Conservation (phyloP, 345 rosid genomes). For the Eucalyptus dawsonii region DNA sequence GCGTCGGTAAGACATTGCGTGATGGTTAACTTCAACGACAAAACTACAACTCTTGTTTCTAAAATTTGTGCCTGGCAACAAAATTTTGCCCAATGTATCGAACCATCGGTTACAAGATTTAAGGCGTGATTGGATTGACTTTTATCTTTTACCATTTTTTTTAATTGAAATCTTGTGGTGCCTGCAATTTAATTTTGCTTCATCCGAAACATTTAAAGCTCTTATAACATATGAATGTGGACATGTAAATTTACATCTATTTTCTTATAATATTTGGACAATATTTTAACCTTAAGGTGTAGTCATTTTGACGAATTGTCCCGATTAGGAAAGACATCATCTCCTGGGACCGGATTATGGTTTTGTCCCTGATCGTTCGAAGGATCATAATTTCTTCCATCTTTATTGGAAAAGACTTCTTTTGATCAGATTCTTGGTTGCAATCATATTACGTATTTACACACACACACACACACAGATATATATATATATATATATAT, state of each 20-base stretch:
- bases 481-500: too few relatives aligned
- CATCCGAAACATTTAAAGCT: not conserved
- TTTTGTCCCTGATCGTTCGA: not conserved
- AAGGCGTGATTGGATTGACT: not conserved
- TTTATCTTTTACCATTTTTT: not conserved
- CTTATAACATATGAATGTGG: not conserved
- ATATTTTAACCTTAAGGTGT: not conserved
- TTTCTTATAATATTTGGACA: not conserved
- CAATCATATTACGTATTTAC: not conserved
- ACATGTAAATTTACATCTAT: not conserved
- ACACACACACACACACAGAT: too few relatives aligned
- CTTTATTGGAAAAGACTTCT: not conserved
- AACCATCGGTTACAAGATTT: not conserved
- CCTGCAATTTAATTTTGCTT: not conserved
- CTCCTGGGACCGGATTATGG: not conserved
- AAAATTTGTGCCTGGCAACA: not conserved
- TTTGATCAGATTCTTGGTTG: not conserved
- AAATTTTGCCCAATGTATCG: not conserved
- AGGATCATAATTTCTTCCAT: not conserved
- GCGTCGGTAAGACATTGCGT: not conserved
- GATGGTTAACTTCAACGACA: not conserved
- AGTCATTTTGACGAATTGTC: not conserved
- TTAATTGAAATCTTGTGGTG: not conserved
- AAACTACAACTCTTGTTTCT: not conserved
- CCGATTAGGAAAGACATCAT: not conserved